These are phyloP conservation scores for Solanum virginianum DNA, from an alignment of 257 asterid genomes.

Conservation along the genomic window DNA sequence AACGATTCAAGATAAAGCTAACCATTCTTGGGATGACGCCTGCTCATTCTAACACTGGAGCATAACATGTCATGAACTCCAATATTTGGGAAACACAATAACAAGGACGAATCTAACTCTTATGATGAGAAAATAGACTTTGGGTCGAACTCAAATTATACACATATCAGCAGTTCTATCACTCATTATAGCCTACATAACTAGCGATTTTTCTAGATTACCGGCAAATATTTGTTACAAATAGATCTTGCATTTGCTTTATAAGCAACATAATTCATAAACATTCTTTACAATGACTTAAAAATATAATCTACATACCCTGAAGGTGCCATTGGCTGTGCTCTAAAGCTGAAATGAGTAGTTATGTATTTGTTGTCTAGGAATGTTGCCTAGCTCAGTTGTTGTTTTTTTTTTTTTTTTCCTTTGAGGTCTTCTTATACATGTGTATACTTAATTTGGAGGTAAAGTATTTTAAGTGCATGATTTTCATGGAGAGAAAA, in stretches of 20 bases:
- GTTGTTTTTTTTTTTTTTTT: not conserved
- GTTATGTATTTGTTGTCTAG: not conserved
- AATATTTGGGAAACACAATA: too few relatives aligned
- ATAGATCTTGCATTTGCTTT: not conserved
- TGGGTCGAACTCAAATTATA: not conserved
- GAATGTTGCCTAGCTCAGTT: not conserved
- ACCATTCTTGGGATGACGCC: not conserved
- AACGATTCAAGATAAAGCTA: not conserved
- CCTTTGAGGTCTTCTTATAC: not conserved
- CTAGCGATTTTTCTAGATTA: not conserved
- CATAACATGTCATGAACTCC: not conserved
- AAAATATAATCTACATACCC: not conserved
- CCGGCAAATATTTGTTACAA: not conserved
- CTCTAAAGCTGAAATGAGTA: not conserved
- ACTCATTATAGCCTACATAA: not conserved
- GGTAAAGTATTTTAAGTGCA: not conserved
- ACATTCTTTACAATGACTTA: not conserved
- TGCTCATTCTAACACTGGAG: not conserved
- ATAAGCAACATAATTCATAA: not conserved
- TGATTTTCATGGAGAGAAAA: not conserved
- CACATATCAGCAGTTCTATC: not conserved
- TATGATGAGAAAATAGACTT: too few relatives aligned
- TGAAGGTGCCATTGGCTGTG: not conserved
- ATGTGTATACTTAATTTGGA: not conserved
- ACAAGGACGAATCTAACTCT: not conserved